Conservation (phyloP, 495 filamentous ascomycete genomes). For the Penicillium chermesinum region DNA sequence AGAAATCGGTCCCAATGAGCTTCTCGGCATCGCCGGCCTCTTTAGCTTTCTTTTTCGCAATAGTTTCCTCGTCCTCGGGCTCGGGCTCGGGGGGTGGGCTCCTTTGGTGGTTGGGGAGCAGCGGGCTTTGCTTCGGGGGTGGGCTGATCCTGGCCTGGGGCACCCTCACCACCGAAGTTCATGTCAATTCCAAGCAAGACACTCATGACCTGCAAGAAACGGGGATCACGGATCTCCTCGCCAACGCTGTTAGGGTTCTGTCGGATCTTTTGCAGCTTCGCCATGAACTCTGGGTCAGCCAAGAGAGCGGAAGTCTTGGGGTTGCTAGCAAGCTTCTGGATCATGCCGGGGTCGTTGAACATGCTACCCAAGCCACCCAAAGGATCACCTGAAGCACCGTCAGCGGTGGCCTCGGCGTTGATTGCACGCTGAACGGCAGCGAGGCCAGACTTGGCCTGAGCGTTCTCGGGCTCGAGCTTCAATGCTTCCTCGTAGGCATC, state of each 20-base stretch:
- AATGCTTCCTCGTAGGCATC: conserved; percentile 90
- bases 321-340: conserved; percentile 86
- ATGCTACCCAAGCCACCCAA: conserved; percentile 75
- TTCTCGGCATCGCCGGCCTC: conserved; percentile 93
- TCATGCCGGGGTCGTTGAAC: conserved; percentile 86
- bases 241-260: conserved; percentile 76
- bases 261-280: conserved; percentile 73
- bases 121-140: conserved; percentile 66
- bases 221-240: conserved; percentile 76
- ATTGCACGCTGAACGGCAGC: conserved; percentile 83
- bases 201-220: conserved; percentile 90
- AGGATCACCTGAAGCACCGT: conserved; percentile 63
- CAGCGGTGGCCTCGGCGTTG: conserved; percentile 65
- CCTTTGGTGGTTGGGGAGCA: conserved; percentile 45
- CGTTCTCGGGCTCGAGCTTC: conserved; percentile 86
- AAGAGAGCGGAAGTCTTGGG: conserved; percentile 86
- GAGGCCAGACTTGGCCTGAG: conserved; percentile 84
- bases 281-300: conserved; percentile 84
- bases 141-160: conserved; percentile 58
- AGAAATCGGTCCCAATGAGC: conserved; percentile 85
- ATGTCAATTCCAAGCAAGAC: conserved; percentile 93
- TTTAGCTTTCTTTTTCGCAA: conserved; percentile 82
- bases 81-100: conserved; percentile 59
- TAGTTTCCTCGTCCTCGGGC: conserved; percentile 71
- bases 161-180: conserved; percentile 63